phyloP scores from a whole-genome alignment of 306 rosid species.

The Cicer chorassanicum region DNA sequence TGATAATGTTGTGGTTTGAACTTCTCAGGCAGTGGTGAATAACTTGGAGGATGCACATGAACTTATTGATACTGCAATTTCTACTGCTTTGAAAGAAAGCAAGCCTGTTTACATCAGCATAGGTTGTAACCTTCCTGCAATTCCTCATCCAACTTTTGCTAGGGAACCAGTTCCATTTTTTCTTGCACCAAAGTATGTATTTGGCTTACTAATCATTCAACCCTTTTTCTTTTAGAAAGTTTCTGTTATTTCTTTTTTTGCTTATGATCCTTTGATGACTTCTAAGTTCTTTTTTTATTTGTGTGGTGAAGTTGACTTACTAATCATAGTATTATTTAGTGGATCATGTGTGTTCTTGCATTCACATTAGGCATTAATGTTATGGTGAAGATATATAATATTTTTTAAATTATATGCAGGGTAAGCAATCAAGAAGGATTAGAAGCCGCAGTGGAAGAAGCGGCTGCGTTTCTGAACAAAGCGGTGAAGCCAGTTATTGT shows the following conservation, averaged over 20 bases:
- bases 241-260: constrained; percentile 11
- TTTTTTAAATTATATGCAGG: constrained; percentile 45
- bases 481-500: constrained; percentile 86
- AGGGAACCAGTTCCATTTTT: constrained; percentile 88
- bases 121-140: constrained; percentile 73
- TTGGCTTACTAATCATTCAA: not conserved
- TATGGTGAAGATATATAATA: not conserved
- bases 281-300: not conserved
- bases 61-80: constrained; percentile 82
- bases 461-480: constrained; percentile 73
- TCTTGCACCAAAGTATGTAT: constrained; percentile 64
- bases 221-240: not conserved
- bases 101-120: constrained; percentile 86
- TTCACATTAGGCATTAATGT: constrained; percentile 8
- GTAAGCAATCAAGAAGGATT: constrained; percentile 73
- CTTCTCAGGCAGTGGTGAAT: constrained; percentile 76
- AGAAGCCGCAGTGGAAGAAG: constrained; percentile 88
- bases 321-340: not conserved
- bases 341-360: constrained; percentile 32
- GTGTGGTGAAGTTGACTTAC: constrained; percentile 17
- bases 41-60: constrained; percentile 85
- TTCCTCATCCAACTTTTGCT: constrained; percentile 75
- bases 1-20: constrained; percentile 16
- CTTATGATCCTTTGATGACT: constrained; percentile 7
- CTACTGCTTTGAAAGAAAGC: constrained; percentile 92